phyloP scores from a whole-genome alignment of 2,329 filamentous ascomycete species.

The Canariomyces notabilis region DNA sequence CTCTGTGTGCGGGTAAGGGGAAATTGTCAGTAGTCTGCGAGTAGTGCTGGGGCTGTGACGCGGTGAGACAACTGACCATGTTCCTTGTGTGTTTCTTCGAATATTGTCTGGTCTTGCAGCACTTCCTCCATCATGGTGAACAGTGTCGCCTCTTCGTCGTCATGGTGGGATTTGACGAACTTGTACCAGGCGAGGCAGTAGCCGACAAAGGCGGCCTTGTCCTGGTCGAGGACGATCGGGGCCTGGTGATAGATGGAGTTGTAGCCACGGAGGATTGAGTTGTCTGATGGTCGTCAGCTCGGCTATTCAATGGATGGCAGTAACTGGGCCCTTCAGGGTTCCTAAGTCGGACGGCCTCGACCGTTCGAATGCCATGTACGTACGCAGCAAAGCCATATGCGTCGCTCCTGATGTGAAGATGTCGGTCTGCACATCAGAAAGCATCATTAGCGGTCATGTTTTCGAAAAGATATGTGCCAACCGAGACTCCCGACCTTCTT shows the following conservation, averaged over 20 bases:
- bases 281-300: conserved; percentile 37
- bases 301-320: not conserved
- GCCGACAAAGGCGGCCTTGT: conserved; percentile 52
- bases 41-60: not conserved
- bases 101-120: conserved; percentile 47
- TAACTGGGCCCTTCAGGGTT: too few species aligned
- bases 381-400: conserved; percentile 51
- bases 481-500: conserved; percentile 37
- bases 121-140: conserved; percentile 51
- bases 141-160: conserved; percentile 53
- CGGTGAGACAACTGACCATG: conserved; percentile 40
- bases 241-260: conserved; percentile 61
- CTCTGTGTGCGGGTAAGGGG: conserved; percentile 25
- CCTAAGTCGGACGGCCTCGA: not conserved
- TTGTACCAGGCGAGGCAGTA: conserved; percentile 55
- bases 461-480: not conserved
- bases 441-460: not conserved
- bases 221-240: conserved; percentile 43
- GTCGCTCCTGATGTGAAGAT: conserved; percentile 55
- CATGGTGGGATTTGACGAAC: conserved; percentile 56
- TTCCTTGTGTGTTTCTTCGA: conserved; percentile 48
- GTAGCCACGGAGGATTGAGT: conserved; percentile 57
- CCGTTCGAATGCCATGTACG: not conserved
- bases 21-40: not conserved
- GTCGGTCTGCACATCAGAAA: conserved; percentile 39